phyloP scores from a whole-genome alignment of 805 yeast genomes.

The Kluyveromyces siamensis region DNA sequence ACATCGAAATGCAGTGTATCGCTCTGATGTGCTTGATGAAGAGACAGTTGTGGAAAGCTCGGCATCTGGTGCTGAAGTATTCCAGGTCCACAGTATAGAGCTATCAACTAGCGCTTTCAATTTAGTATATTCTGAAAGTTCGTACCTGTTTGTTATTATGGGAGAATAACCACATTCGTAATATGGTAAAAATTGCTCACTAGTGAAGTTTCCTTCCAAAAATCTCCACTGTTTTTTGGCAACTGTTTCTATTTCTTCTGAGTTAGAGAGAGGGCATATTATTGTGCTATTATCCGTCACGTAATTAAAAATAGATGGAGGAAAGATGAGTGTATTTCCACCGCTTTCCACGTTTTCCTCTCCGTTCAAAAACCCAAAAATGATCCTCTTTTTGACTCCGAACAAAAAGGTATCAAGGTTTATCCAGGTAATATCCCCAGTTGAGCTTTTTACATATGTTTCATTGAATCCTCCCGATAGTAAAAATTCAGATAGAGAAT shows the following conservation, averaged over 20 bases:
- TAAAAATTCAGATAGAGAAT: slow-evolving; percentile 21
- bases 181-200: slow-evolving; percentile 30
- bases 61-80: slow-evolving; percentile 39
- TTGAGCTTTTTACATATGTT: slow-evolving; percentile 12
- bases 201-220: slow-evolving; percentile 37
- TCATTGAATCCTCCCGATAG: slow-evolving; percentile 13
- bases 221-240: slow-evolving; percentile 30
- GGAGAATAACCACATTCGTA: slow-evolving; percentile 60
- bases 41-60: slow-evolving; percentile 7
- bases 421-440: slow-evolving; percentile 24
- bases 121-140: too few relatives aligned
- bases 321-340: slow-evolving; percentile 25
- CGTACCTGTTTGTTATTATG: slow-evolving; percentile 35
- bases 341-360: slow-evolving; percentile 5
- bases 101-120: slow-evolving; percentile 20
- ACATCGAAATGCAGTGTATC: slow-evolving; percentile 34
- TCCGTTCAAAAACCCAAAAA: slow-evolving; percentile 29
- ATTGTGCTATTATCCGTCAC: slow-evolving; percentile 14
- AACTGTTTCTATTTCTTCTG: slow-evolving; percentile 7
- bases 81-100: slow-evolving; percentile 69
- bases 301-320: slow-evolving; percentile 16
- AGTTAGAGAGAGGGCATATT: slow-evolving; percentile 13
- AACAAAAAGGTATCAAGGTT: slow-evolving; percentile 29
- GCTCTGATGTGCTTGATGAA: slow-evolving; percentile 4
- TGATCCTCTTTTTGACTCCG: slow-evolving; percentile 26